Conservation (phyloP, 305 asterid genomes). For the Fraxinus dipetala region DNA sequence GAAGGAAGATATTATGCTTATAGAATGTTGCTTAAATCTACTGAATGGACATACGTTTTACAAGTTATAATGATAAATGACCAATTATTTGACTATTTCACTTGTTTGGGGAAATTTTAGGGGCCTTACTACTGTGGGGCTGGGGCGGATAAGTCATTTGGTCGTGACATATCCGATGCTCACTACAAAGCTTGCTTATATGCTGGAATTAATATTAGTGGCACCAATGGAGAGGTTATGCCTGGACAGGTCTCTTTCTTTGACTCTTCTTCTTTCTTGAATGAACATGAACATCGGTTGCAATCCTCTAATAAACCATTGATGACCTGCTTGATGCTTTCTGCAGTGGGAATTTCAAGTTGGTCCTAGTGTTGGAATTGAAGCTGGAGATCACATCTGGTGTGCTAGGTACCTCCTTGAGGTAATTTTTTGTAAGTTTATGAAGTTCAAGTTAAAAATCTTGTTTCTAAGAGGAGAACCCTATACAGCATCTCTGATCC, state of each 20-base stretch:
- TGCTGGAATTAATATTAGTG: constrained; percentile 94
- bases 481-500: not conserved
- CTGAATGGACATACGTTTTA: not conserved
- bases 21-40: not conserved
- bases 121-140: constrained; percentile 98
- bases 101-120: constrained; percentile 36
- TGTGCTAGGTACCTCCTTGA: constrained; percentile 90
- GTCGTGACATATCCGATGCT: constrained; percentile 93
- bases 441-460: not conserved
- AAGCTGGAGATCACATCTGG: constrained; percentile 97
- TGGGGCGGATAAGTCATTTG: constrained; percentile 94
- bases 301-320: constrained; percentile 6
- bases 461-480: not conserved
- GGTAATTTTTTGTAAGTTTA: constrained; percentile 41
- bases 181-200: constrained; percentile 97
- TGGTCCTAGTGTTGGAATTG: constrained; percentile 92
- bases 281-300: not conserved
- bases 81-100: not conserved
- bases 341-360: constrained; percentile 98
- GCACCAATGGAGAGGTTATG: constrained; percentile 98
- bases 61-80: not conserved
- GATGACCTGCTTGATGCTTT: constrained; percentile 9
- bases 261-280: not conserved
- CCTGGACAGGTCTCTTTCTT: constrained; percentile 80
- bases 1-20: not conserved